Percentiles rank a stretch among this genome's conserved stretches.
phyloP scores from a whole-genome alignment of 2,329 filamentous ascomycete species.

The Paraconiothyrium brasiliense region DNA sequence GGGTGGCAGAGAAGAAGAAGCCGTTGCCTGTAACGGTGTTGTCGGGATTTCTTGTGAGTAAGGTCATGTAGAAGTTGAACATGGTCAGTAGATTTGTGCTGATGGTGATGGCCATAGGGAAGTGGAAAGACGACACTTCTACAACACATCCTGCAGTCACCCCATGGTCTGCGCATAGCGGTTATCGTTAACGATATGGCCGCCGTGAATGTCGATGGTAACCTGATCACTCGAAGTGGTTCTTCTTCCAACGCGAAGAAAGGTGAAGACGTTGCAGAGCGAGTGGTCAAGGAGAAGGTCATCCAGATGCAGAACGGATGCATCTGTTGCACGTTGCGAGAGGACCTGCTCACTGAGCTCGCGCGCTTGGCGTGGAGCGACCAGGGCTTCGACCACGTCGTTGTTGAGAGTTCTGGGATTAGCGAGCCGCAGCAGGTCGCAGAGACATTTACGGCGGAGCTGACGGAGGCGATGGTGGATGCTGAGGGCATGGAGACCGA shows the following conservation, averaged over 20 bases:
- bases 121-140: slow-evolving; percentile 77
- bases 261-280: slow-evolving; percentile 37
- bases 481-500: slow-evolving; percentile 53
- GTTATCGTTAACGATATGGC: slow-evolving; percentile 78
- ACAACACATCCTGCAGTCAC: slow-evolving; percentile 71
- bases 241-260: slow-evolving; percentile 30
- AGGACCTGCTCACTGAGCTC: slow-evolving; percentile 75
- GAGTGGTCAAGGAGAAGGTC: slow-evolving; percentile 70
- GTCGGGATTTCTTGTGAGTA: slow-evolving; percentile 65
- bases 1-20: slow-evolving; percentile 31
- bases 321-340: slow-evolving; percentile 78
- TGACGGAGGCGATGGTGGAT: slow-evolving; percentile 58
- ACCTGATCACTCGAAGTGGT: slow-evolving; percentile 62
- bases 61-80: not conserved
- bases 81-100: slow-evolving; percentile 13
- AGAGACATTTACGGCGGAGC: slow-evolving; percentile 71
- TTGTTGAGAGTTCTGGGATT: slow-evolving; percentile 77
- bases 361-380: slow-evolving; percentile 68
- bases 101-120: slow-evolving; percentile 57
- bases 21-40: slow-evolving; percentile 68
- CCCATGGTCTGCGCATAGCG: slow-evolving; percentile 73
- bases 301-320: slow-evolving; percentile 76
- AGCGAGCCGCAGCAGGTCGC: slow-evolving; percentile 79
- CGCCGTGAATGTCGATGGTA: slow-evolving; percentile 70
- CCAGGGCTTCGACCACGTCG: slow-evolving; percentile 73